Base-by-base conservation (phyloP, 2,329 filamentous ascomycete genomes). In the Lasiodiplodia hormozganensis region DNA sequence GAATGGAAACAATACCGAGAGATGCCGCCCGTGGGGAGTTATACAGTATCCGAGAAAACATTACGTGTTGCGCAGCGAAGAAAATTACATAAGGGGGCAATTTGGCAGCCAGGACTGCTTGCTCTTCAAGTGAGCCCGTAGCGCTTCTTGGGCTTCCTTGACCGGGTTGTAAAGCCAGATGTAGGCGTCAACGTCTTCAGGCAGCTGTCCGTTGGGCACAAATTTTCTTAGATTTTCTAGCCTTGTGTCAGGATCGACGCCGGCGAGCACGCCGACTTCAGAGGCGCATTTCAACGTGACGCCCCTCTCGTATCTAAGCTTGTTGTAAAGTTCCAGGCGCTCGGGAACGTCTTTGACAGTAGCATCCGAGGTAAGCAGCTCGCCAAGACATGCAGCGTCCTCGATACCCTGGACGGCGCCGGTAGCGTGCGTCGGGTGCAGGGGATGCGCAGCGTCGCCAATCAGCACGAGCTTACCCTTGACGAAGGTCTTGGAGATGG, bases 401-500 rank as follows among this genome's bases (percentile, higher is more conserved):
- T 71, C 70, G 12, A 70, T 51, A 16, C 69, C 70, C 64, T 71
- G 70, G 8, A 69, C 70, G 6, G 67, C 70, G 14, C 70, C 70
- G 31, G 38, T 68, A 3, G 47, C 57, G 43, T 49, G 62, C n/a
- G 66, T 69, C 36, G 67, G 70, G 36, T 68, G 70, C 43, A 67
- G 65, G 56, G 66, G 70, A 47, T 71, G 68, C 2, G 70, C 70
- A 4, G 70, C 70, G 28, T 71, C 70, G 3, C 69, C 69, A 65
- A 70, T 66, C 36, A 70, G 31, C 7, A 57, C 67, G n/a, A 70
- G 62, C 36, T 54, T 66, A n/a, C 54, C 69, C 23, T 40, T 67
- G 62, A 56, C 52, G 38, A 54, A 65, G 8, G 52, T n/a, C 51
- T 28, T 54, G 36, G 62, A 36, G 8, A 28, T 8, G 25, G 28